Percentiles rank a stretch among this genome's conserved stretches.
These are phyloP conservation scores for Aspergillus brunneoviolaceus DNA, from an alignment of 2,329 filamentous ascomycete genomes.

Conservation along the genomic window DNA sequence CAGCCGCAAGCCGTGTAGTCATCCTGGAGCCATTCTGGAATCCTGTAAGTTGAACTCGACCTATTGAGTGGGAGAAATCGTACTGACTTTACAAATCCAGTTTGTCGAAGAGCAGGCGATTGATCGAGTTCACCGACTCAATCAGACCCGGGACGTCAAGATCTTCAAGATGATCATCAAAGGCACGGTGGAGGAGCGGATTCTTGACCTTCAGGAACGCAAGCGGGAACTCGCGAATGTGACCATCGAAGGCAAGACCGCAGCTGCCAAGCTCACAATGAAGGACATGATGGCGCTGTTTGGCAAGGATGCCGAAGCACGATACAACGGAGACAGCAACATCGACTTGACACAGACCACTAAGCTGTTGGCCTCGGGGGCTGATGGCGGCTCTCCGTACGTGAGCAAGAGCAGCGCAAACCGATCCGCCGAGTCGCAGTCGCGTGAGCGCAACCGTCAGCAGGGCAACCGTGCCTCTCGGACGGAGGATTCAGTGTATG, in stretches of 20 bases:
- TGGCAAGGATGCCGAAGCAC: conserved; percentile 63
- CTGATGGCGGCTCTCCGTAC: background rate
- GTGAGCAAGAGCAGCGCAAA: background rate
- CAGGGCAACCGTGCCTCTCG: conserved; percentile 10
- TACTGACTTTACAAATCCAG: conserved; percentile 41
- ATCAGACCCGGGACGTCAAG: conserved; percentile 89
- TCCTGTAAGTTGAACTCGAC: conserved; percentile 57
- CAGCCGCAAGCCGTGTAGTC: conserved; percentile 86
- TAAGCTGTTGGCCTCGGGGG: conserved; percentile 29
- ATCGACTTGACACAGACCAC: conserved; percentile 37
- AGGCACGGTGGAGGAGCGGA: conserved; percentile 86
- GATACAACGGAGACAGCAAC: conserved; percentile 42
- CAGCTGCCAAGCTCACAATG: conserved; percentile 80
- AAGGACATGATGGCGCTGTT: conserved; percentile 93
- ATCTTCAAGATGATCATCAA: conserved; percentile 92
- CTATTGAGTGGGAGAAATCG: conserved; percentile 15
- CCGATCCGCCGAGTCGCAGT: background rate
- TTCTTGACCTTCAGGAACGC: conserved; percentile 89
- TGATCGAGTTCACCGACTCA: conserved; percentile 96
- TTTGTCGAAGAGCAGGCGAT: conserved; percentile 99
- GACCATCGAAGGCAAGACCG: conserved; percentile 78
- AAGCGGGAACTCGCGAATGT: conserved; percentile 90
- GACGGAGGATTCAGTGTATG: conserved; percentile 29
- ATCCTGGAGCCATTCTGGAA: conserved; percentile 99
- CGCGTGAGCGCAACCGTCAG: conserved; percentile 15